Percentiles rank a stretch among this genome's conserved stretches.
Conservation (phyloP, 257 asterid species). For the Echites panduratus region DNA sequence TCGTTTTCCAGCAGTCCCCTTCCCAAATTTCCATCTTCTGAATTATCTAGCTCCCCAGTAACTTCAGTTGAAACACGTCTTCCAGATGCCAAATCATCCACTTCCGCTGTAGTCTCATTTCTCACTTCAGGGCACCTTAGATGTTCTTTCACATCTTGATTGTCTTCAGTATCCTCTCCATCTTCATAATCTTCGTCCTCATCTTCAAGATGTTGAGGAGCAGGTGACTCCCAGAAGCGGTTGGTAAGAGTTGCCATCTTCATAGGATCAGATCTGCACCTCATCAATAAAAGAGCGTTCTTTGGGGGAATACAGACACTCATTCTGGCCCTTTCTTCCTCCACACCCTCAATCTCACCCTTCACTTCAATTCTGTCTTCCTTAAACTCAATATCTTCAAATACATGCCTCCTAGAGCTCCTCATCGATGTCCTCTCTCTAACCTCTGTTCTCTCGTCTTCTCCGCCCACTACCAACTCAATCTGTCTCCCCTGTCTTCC, state of each 20-base stretch:
- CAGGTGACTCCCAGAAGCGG: slow-evolving; percentile 55
- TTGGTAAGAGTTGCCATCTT: slow-evolving; percentile 72
- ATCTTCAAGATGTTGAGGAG: slow-evolving; percentile 14
- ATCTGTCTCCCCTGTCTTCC: slow-evolving; percentile 66
- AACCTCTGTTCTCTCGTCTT: slow-evolving; percentile 28
- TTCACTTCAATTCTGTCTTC: slow-evolving; percentile 51
- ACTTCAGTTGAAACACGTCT: slow-evolving; percentile 17
- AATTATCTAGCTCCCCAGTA: slow-evolving; percentile 22
- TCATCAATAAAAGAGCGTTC: slow-evolving; percentile 85
- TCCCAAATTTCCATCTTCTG: slow-evolving; percentile 21
- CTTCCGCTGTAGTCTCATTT: slow-evolving; percentile 6
- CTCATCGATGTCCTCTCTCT: slow-evolving; percentile 28
- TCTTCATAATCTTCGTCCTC: slow-evolving; percentile 23
- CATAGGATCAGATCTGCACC: slow-evolving; percentile 96
- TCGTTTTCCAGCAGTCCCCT: slow-evolving; percentile 18
- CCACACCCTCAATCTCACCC: slow-evolving; percentile 20
- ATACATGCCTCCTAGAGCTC: slow-evolving; percentile 76
- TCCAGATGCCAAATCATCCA: slow-evolving; percentile 16
- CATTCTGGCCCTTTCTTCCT: slow-evolving; percentile 44
- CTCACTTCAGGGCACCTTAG: slow-evolving; percentile 12
- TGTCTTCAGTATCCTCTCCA: slow-evolving; percentile 21
- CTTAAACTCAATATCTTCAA: slow-evolving; percentile 71
- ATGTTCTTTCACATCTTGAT: slow-evolving; percentile 6
- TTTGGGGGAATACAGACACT: slow-evolving; percentile 91
- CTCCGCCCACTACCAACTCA: slow-evolving; percentile 79